Evolutionary conservation across 2,329 filamentous ascomycete species (phyloP), one percentile per base, ranked within the genome.

Genomic region (Lecanicillium sp.): DNA sequence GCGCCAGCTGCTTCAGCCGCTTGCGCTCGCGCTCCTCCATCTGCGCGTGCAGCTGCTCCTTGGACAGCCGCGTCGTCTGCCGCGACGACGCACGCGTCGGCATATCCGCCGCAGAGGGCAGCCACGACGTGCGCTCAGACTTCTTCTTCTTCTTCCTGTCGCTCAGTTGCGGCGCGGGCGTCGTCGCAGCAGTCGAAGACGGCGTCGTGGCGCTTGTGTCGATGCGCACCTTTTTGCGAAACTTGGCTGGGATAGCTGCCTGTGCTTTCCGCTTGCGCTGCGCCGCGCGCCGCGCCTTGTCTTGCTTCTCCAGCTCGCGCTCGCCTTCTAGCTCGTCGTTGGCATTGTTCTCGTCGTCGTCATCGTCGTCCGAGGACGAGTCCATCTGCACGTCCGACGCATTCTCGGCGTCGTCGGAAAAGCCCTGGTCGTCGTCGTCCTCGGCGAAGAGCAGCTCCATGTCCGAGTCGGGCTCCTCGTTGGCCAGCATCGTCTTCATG

Each of bases 341-440:
- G 39, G 60, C 63, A 28, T 64, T 60, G 42, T 82, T 70, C 37
- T 78, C 79, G 17, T 51, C 48, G 42, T 87, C 82, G 43, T 94
- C 86, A 35, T 92, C 86, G 33, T 88, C 83, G 46, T 86, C 84
- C 0, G 80, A 85, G 0, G 86, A 94, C 12, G 84, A 89, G 52
- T 94, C 87, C 67, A 95, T 82, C 33, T 85, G 80, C 48, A 85
- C 80, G 55, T 95, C 90, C 2, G 83, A 85, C 3, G 67, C 76
- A 38, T 75, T 74, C 9, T 71, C 73, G 33, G 77, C 80, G 6
- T 71, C 76, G 51, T 88, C 83, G 38, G 77, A 79, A 60, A 89
- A 82, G 45, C 83, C 73, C 42, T 68, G 68, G 50, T 84, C 80
- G 42, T 83, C 70, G 41, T 77, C 85, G 43, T 82, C 78, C 55